These are phyloP conservation scores for Musa balbisiana DNA, from an alignment of 202 grass and related monocot genomes.

Conservation along the genomic window DNA sequence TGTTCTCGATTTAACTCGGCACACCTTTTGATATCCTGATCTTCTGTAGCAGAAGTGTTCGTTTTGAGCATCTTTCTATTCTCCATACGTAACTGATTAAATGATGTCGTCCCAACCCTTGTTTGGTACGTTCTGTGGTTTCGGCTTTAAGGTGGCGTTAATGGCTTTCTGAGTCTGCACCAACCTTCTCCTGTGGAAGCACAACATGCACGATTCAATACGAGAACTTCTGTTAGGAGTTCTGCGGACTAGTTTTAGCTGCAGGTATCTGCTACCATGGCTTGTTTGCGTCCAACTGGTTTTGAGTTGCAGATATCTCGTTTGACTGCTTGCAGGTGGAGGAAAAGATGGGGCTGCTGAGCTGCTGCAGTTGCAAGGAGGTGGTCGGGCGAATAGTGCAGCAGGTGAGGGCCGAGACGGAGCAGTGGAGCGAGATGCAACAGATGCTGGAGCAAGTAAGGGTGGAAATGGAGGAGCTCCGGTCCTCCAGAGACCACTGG, in stretches of 20 bases:
- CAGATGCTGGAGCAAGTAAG: conserved; percentile 88
- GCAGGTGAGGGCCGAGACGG: conserved; percentile 77
- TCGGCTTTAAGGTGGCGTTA: background rate
- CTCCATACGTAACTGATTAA: background rate
- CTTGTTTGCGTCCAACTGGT: background rate
- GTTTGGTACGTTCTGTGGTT: background rate
- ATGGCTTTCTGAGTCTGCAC: background rate
- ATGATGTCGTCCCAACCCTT: background rate
- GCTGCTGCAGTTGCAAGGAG: conserved; percentile 71
- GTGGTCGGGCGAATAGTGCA: conserved; percentile 73
- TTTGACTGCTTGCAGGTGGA: conserved; percentile 14
- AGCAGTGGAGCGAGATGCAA: conserved; percentile 95
- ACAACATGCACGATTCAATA: background rate
- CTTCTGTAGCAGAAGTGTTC: background rate
- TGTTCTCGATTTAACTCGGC: background rate
- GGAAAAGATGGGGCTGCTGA: conserved; percentile 29
- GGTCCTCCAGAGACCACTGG: conserved; percentile 68
- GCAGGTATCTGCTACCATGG: background rate
- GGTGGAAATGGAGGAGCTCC: conserved; percentile 74
- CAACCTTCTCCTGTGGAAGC: background rate
- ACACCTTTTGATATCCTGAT: background rate
- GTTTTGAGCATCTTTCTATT: background rate
- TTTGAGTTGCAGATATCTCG: background rate
- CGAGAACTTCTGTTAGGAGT: background rate
- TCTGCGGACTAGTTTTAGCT: no score